Evolutionary conservation across 2,329 filamentous ascomycete genomes (phyloP), one percentile per base, ranked within the genome.

Genomic region (Westerdykella aurantiaca): DNA sequence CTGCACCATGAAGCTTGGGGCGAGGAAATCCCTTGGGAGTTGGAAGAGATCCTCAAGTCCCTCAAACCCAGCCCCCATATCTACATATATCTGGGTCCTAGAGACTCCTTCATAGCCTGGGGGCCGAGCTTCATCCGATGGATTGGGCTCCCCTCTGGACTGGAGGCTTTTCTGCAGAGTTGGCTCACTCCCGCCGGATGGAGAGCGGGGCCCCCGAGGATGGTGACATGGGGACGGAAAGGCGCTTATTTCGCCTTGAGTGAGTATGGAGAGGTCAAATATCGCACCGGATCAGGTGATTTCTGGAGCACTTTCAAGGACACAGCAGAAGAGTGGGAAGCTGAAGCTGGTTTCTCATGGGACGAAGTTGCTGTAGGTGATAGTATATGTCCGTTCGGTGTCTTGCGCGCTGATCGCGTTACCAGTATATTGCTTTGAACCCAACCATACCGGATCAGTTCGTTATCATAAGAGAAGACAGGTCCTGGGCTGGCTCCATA

Each of bases 101-200:
- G 38, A 11, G 47, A 50, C 13, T 62, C 60, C 2, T 67, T 63
- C 44, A 60, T 67, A n/a, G 52, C 63, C 2, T 67, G 63, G 64
- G 55, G 61, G 35, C 55, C 60, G 16, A 57, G 53, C 5, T 55
- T 61, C 21, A 58, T 66, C 10, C 59, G 64, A 12, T 67, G 64
- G 64, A 48, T 49, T 5, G 49, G 50, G 13, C 47, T 67, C 0
- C 64, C 62, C 0, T 6, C 31, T 1, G 48, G 38, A 11, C 49
- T 67, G 1, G 64, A 67, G 47, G 59, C 60, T 17, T 50, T 50
- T 4, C 12, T 67, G 4, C 64, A 67, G 39, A 54, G 53, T 5
- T 67, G 64, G 64, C 57, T 67, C 14, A 66, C 61, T n/a, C 64
- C 64, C 9, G 51, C 58, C 0, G 64, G 64, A 18, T 67, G 64